Evolutionary conservation across 2,329 filamentous ascomycete species (phyloP).

Genomic region (Teratosphaeria gauchensis): DNA sequence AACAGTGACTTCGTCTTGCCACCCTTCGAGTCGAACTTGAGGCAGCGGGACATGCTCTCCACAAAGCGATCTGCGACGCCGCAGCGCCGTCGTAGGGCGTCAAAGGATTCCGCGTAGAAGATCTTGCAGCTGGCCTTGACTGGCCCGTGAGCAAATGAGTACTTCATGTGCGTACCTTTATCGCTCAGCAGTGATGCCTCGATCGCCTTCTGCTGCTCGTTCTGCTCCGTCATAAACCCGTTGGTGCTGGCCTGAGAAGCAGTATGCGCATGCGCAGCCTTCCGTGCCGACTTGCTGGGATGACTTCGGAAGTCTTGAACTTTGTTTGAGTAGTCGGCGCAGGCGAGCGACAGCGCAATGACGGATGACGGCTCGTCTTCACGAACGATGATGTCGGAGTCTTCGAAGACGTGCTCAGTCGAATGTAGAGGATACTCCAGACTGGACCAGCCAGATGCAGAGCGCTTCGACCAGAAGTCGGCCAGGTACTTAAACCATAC

Average conservation of each 20-base stretch:
- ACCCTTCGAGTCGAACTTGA: conserved; percentile 97
- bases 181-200: conserved; percentile 76
- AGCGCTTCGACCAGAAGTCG: conserved; percentile 97
- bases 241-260: conserved; percentile 12
- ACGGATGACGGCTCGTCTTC: conserved; percentile 96
- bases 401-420: conserved; percentile 90
- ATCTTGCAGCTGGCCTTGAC: conserved; percentile 97
- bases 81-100: conserved; percentile 85
- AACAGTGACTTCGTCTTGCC: conserved; percentile 98
- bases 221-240: conserved; percentile 20
- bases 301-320: conserved; percentile 53
- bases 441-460: conserved; percentile 84
- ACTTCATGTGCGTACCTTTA: conserved; percentile 88
- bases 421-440: conserved; percentile 78
- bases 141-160: conserved; percentile 88
- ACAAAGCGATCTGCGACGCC: conserved; percentile 89
- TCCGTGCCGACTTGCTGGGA: conserved; percentile 15
- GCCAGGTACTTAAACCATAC: conserved; percentile 92
- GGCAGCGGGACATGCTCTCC: conserved; percentile 85
- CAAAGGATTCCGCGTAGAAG: conserved; percentile 96
- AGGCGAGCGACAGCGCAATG: conserved; percentile 84
- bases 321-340: conserved; percentile 76
- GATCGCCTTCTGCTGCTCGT: conserved; percentile 58
- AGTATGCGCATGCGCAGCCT: conserved; percentile 13
- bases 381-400: conserved; percentile 92